phyloP scores from a whole-genome alignment of 805 yeast species.

The Suhomyces vadensis region DNA sequence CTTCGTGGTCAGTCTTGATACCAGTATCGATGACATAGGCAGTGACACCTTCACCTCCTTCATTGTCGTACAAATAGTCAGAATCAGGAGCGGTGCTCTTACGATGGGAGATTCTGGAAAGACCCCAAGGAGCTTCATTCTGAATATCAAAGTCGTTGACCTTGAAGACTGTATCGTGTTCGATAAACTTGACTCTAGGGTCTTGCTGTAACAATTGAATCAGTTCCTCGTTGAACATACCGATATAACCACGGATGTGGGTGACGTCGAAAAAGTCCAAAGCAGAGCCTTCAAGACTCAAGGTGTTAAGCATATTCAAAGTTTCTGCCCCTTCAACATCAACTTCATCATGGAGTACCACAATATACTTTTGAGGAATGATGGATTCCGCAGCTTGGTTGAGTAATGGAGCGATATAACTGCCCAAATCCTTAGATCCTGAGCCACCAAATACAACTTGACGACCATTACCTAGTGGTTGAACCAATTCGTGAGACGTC shows the following conservation, averaged over 20 bases:
- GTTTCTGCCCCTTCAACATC: constrained; percentile 2
- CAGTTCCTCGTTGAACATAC: constrained; percentile 20
- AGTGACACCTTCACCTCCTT: constrained; percentile 53
- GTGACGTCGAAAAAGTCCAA: constrained; percentile 15
- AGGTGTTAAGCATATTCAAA: neutral
- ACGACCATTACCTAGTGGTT: neutral
- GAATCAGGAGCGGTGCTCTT: constrained; percentile 24
- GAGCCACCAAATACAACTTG: neutral
- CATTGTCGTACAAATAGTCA: constrained; percentile 43
- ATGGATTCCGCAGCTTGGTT: constrained; percentile 4
- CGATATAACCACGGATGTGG: constrained; percentile 20
- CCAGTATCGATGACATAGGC: constrained; percentile 89
- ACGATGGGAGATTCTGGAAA: constrained; percentile 39
- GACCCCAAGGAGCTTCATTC: constrained; percentile 44
- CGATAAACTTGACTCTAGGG: constrained; percentile 22
- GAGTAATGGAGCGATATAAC: constrained; percentile 9
- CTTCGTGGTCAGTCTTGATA: constrained; percentile 57
- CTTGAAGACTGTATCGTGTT: constrained; percentile 23
- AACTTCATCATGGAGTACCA: constrained; percentile 14
- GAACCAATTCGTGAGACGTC: neutral
- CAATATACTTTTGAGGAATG: constrained; percentile 14
- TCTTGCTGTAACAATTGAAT: constrained; percentile 15
- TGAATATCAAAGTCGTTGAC: constrained; percentile 30
- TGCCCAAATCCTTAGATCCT: neutral
- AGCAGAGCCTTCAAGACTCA: constrained; percentile 16